These are phyloP conservation scores for Ustilago vetiveriae DNA, from an alignment of 1,284 basidiomycete genomes.

Conservation along the genomic window DNA sequence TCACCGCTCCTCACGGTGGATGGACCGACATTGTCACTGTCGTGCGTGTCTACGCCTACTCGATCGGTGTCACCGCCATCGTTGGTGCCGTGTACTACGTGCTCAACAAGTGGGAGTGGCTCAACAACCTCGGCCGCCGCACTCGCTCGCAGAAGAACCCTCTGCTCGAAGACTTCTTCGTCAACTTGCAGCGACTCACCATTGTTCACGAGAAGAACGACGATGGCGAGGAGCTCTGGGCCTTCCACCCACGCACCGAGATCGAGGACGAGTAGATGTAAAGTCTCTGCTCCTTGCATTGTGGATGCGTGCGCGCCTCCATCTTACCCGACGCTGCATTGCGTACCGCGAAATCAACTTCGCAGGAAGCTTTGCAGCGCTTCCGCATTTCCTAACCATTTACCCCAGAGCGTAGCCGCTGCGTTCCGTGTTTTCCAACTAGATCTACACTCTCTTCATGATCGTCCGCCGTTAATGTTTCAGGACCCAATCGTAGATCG, in stretches of 20 bases:
- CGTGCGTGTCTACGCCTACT: constrained; percentile 71
- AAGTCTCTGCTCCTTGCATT: background rate
- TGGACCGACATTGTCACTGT: constrained; percentile 72
- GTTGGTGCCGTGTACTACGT: constrained; percentile 70
- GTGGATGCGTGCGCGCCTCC: too few relatives aligned
- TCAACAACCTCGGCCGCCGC: constrained; percentile 70
- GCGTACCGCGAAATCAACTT: background rate
- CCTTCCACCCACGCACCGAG: constrained; percentile 65
- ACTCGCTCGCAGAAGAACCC: constrained; percentile 70
- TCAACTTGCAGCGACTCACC: constrained; percentile 70
- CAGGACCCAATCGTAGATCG: constrained; percentile 1
- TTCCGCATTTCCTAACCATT: background rate
- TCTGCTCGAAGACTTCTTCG: constrained; percentile 71
- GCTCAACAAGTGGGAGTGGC: constrained; percentile 69
- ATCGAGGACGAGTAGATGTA: constrained; percentile 63
- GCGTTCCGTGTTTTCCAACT: constrained; percentile 30
- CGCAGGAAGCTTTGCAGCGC: constrained; percentile 3
- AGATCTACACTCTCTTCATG: constrained; percentile 40
- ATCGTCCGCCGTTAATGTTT: constrained; percentile 13
- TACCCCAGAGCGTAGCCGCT: constrained; percentile 14
- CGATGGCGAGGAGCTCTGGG: constrained; percentile 63
- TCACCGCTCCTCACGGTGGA: constrained; percentile 67
- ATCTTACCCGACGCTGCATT: too few relatives aligned
- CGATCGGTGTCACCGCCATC: constrained; percentile 71
- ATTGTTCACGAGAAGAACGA: constrained; percentile 70